Evolutionary conservation across 768 basidiomycete species (phyloP).

Genomic region (Boletus fagicola): DNA sequence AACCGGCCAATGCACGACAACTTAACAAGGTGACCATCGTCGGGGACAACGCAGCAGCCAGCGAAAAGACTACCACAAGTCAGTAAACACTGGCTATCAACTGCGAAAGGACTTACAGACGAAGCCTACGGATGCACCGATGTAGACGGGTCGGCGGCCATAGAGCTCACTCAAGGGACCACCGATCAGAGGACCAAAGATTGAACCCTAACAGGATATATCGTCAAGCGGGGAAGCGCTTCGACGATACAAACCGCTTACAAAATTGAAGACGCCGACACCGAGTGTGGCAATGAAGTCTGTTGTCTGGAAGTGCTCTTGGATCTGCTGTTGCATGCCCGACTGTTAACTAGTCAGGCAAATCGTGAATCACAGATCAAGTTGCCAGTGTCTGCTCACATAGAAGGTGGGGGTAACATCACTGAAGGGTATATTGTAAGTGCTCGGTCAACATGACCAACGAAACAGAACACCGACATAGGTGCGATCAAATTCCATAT

Average conservation of each 20-base stretch:
- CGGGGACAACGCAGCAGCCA: constrained; percentile 20
- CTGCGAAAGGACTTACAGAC: constrained; percentile 5
- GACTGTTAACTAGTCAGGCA: constrained; percentile 14
- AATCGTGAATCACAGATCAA: not conserved
- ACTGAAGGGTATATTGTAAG: constrained; percentile 14
- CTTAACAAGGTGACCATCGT: constrained; percentile 15
- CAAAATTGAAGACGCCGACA: constrained; percentile 25
- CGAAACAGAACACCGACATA: constrained; percentile 18
- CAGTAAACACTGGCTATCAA: not conserved
- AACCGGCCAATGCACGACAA: constrained; percentile 23
- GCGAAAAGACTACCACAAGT: constrained; percentile 18
- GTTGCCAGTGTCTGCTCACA: constrained; percentile 17
- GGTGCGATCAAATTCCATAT: constrained; percentile 29
- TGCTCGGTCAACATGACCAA: not conserved
- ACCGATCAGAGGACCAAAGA: constrained; percentile 24
- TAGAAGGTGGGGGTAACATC: constrained; percentile 27
- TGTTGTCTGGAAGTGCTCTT: constrained; percentile 22
- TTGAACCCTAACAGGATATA: constrained; percentile 11
- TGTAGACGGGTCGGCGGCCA: constrained; percentile 23
- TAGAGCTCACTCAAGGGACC: constrained; percentile 25
- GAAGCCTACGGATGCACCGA: constrained; percentile 21
- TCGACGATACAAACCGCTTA: not conserved
- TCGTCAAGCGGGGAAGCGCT: not conserved
- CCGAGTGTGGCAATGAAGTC: constrained; percentile 18
- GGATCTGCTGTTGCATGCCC: constrained; percentile 28